Evolutionary conservation across 108 stramenopile species (phyloP).

Genomic region (Epipyxis sp.): DNA sequence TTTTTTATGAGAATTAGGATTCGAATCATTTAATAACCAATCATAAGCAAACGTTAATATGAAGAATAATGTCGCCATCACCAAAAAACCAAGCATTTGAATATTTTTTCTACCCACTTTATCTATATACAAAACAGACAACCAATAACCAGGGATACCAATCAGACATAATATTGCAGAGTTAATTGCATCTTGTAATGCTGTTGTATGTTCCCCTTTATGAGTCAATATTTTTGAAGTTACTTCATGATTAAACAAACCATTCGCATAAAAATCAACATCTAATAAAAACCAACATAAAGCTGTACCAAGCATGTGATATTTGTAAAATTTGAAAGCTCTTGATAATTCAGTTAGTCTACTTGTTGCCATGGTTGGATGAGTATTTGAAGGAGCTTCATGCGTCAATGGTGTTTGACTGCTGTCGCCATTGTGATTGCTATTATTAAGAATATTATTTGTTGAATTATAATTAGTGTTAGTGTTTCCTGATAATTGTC

Average conservation of each 20-base stretch:
- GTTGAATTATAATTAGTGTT: neutral
- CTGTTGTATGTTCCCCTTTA: slow-evolving; percentile 23
- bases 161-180: slow-evolving; percentile 37
- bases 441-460: no score
- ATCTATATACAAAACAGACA: slow-evolving; percentile 47
- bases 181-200: slow-evolving; percentile 32
- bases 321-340: neutral
- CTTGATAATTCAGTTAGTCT: neutral
- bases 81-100: slow-evolving; percentile 52
- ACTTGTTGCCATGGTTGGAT: neutral
- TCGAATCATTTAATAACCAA: neutral
- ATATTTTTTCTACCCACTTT: slow-evolving; percentile 51
- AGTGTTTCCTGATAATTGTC: neutral
- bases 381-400: neutral
- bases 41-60: slow-evolving; percentile 18
- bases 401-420: no score
- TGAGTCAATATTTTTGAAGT: neutral
- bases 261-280: slow-evolving; percentile 58
- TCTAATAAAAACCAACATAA: slow-evolving; percentile 62
- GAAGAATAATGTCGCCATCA: slow-evolving; percentile 33
- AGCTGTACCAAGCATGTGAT: slow-evolving; percentile 55
- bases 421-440: no score
- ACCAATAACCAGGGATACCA: slow-evolving; percentile 55
- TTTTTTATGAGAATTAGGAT: neutral
- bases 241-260: slow-evolving; percentile 36